phyloP scores from a whole-genome alignment of 306 rosid genomes.

The Castanea mollissima region DNA sequence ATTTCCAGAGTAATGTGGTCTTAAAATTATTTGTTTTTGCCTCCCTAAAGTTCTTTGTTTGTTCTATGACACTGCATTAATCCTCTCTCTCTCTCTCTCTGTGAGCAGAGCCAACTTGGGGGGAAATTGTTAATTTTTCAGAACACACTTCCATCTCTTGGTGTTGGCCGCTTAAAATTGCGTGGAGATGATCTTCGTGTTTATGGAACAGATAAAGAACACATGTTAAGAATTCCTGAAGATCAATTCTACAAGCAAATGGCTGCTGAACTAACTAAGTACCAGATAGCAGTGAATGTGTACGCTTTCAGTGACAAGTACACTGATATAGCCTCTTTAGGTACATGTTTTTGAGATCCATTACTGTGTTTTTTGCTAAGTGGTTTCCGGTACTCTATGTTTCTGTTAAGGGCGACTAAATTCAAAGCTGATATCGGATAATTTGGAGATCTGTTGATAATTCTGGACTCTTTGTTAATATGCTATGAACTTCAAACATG shows the following conservation, averaged over 20 bases:
- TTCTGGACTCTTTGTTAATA: conserved; percentile 18
- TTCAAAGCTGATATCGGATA: background rate
- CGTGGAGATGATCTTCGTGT: conserved; percentile 95
- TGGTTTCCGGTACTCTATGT: conserved; percentile 9
- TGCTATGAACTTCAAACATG: background rate
- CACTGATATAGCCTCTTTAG: conserved; percentile 95
- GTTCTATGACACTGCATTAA: conserved; percentile 19
- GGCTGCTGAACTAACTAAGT: conserved; percentile 98
- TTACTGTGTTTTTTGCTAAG: conserved; percentile 3
- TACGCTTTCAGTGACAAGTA: conserved; percentile 97
- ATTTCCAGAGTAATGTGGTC: background rate
- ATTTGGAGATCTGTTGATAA: conserved; percentile 14
- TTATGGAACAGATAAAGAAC: conserved; percentile 96
- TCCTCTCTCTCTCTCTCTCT: background rate
- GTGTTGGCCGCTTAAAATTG: conserved; percentile 91
- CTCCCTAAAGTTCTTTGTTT: background rate
- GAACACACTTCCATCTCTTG: conserved; percentile 93
- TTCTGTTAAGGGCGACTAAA: conserved; percentile 10
- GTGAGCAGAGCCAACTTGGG: conserved; percentile 85
- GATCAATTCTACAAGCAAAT: conserved; percentile 99
- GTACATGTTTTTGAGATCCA: conserved; percentile 37
- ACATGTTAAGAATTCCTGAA: conserved; percentile 76
- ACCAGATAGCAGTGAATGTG: conserved; percentile 78
- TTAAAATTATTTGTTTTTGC: background rate
- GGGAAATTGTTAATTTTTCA: conserved; percentile 96